These are phyloP conservation scores for Saccharomyces hybrid DNA, from an alignment of 1,139 yeast species.

Conservation along the genomic window DNA sequence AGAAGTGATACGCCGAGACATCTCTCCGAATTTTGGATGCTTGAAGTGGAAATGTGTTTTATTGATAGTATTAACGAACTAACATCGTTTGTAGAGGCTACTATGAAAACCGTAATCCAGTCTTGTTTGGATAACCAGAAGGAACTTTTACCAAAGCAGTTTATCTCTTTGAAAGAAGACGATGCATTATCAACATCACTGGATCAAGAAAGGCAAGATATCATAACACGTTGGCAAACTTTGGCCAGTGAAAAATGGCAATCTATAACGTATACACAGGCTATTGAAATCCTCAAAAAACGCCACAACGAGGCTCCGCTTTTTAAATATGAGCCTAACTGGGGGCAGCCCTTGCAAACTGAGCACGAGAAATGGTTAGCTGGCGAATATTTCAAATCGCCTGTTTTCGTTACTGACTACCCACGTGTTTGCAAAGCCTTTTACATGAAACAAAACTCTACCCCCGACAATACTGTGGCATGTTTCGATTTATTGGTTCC, in stretches of 20 bases:
- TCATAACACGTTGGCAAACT: constrained; percentile 29
- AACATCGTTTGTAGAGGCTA: constrained; percentile 56
- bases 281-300: constrained; percentile 44
- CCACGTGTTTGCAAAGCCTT: constrained; percentile 79
- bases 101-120: constrained; percentile 53
- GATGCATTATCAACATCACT: constrained; percentile 7
- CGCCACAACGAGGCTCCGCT: constrained; percentile 12
- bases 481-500: constrained; percentile 88
- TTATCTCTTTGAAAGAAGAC: constrained; percentile 38
- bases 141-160: constrained; percentile 32
- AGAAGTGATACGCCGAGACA: constrained; percentile 86
- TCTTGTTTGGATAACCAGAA: constrained; percentile 33
- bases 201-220: background rate
- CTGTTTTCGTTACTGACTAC: constrained; percentile 86
- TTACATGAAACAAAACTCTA: constrained; percentile 59
- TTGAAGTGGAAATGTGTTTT: constrained; percentile 84
- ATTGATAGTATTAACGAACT: constrained; percentile 51
- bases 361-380: constrained; percentile 93
- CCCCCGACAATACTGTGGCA: constrained; percentile 55
- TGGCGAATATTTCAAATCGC: constrained; percentile 54
- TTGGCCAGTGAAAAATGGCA: constrained; percentile 47
- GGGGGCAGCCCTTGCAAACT: constrained; percentile 72
- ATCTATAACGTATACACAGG: constrained; percentile 65
- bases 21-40: constrained; percentile 94
- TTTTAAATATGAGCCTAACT: constrained; percentile 36